Evolutionary conservation across 805 yeast species (phyloP).

Genomic region (Ogataea minuta): DNA sequence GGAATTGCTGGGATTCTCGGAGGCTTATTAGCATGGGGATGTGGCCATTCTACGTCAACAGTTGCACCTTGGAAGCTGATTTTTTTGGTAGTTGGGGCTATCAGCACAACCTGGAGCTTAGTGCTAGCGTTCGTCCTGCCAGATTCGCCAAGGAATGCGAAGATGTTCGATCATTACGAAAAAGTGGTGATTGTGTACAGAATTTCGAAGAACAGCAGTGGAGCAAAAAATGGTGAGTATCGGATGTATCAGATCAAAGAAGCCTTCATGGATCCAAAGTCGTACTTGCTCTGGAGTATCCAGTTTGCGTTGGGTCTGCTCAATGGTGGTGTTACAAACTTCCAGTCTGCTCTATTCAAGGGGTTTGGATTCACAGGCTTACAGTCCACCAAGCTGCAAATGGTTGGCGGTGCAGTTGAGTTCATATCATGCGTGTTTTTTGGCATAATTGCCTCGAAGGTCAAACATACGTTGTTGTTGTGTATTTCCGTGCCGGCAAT

Average conservation of each 20-base stretch:
- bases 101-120: slow-evolving; percentile 39
- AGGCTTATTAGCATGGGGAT: slow-evolving; percentile 54
- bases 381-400: slow-evolving; percentile 8
- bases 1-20: slow-evolving; percentile 49
- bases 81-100: slow-evolving; percentile 29
- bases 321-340: slow-evolving; percentile 31
- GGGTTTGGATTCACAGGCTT: slow-evolving; percentile 9
- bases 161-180: slow-evolving; percentile 28
- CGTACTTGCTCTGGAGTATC: slow-evolving; percentile 23
- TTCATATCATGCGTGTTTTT: slow-evolving; percentile 4
- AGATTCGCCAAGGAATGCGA: slow-evolving; percentile 28
- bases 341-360: slow-evolving; percentile 26
- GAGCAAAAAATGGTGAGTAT: slow-evolving; percentile 28
- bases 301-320: slow-evolving; percentile 20
- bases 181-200: slow-evolving; percentile 24
- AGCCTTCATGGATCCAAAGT: slow-evolving; percentile 23
- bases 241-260: slow-evolving; percentile 24
- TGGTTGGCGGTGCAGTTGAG: slow-evolving; percentile 10
- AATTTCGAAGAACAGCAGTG: slow-evolving; percentile 29
- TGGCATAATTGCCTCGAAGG: slow-evolving; percentile 1
- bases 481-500: slow-evolving; percentile 27
- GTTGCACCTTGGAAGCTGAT: slow-evolving; percentile 19
- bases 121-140: slow-evolving; percentile 27
- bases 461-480: slow-evolving; percentile 28
- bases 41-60: slow-evolving; percentile 32